phyloP scores from a whole-genome alignment of 192 early-diverging fungal species.

The Cladochytrium replicatum region DNA sequence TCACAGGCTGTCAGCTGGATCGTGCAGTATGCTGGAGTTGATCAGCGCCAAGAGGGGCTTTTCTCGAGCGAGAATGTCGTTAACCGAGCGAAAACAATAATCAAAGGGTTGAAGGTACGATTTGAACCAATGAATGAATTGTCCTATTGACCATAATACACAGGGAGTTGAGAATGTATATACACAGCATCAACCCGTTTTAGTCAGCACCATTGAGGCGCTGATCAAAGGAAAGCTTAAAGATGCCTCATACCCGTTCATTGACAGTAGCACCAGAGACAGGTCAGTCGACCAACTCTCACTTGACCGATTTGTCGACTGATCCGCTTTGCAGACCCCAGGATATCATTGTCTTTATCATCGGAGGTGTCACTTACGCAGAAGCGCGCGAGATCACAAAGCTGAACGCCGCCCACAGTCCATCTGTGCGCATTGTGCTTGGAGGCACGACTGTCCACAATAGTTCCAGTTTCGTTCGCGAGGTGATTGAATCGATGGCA shows the following conservation, averaged over 20 bases:
- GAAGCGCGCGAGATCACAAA: conserved; percentile 80
- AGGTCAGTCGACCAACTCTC: conserved; percentile 34
- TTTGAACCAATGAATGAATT: no score
- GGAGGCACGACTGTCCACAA: conserved; percentile 92
- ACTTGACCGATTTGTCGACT: no score
- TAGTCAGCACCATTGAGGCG: conserved; percentile 68
- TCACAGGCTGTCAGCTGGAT: conserved; percentile 60
- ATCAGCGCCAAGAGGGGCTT: conserved; percentile 77
- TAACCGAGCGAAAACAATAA: conserved; percentile 71
- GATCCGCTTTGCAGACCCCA: no score
- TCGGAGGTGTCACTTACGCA: conserved; percentile 91
- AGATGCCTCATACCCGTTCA: conserved; percentile 67
- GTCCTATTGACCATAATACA: no score
- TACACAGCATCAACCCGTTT: conserved; percentile 82
- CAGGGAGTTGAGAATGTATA: conserved; percentile 98
- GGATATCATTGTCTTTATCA: conserved; percentile 91
- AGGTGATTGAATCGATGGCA: conserved; percentile 28
- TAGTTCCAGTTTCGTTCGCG: conserved; percentile 48
- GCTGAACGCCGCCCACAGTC: conserved; percentile 64
- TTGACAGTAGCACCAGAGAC: conserved; percentile 48
- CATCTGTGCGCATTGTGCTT: conserved; percentile 72
- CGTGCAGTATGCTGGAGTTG: conserved; percentile 65
- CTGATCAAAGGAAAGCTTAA: conserved; percentile 72
- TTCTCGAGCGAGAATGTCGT: conserved; percentile 84
- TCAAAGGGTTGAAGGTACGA: conserved; percentile 82